Percentiles rank a stretch among this genome's conserved stretches.
Conservation (phyloP, 1,284 basidiomycete genomes). For the Austroboletus novae-zelandiae region DNA sequence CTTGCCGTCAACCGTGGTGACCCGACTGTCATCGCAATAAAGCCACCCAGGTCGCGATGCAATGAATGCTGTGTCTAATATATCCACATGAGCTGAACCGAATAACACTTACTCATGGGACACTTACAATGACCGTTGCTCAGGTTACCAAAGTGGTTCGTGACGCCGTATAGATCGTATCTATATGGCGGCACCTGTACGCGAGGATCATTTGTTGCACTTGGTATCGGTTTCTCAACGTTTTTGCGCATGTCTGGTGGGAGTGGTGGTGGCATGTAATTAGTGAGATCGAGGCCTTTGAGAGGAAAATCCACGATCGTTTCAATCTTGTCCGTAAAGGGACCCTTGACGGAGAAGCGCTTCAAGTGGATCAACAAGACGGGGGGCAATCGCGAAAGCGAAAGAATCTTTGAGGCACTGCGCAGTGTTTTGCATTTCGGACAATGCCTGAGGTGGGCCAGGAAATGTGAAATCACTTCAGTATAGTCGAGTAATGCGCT, state of each 20-base stretch:
- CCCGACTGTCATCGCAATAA: constrained; percentile 85
- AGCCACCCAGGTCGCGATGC: constrained; percentile 78
- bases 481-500: constrained; percentile 22
- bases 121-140: constrained; percentile 90
- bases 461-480: not conserved
- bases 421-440: constrained; percentile 81
- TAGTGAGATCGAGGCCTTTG: constrained; percentile 81
- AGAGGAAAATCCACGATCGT: constrained; percentile 89
- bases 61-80: constrained; percentile 81
- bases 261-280: constrained; percentile 85
- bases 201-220: constrained; percentile 50
- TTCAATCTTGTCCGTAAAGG: constrained; percentile 94
- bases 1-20: constrained; percentile 65
- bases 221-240: constrained; percentile 31
- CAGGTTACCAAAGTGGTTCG: constrained; percentile 89
- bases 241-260: constrained; percentile 57
- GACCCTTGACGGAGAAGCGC: constrained; percentile 89
- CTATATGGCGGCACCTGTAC: constrained; percentile 80
- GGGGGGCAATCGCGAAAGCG: constrained; percentile 86
- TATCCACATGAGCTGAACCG: not conserved
- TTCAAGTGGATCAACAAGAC: constrained; percentile 96
- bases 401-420: constrained; percentile 77
- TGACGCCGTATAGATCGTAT: constrained; percentile 88
- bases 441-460: constrained; percentile 67
- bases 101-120: not conserved